These are phyloP conservation scores for Solanum appendiculatum DNA, from an alignment of 257 asterid genomes.

Conservation along the genomic window DNA sequence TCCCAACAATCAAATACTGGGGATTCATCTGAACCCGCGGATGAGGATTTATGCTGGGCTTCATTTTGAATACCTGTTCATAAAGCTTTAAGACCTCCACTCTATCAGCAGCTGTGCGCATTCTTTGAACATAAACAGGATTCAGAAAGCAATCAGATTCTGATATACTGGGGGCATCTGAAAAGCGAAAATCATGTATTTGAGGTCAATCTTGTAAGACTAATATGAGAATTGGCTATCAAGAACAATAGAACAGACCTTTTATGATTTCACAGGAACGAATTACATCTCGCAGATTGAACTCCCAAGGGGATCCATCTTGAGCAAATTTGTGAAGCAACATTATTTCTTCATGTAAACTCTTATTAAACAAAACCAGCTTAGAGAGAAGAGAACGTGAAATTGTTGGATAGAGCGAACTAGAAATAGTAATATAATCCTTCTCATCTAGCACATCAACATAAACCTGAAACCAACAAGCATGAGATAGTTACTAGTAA, in stretches of 20 bases:
- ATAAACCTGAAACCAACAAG: conserved; percentile 52
- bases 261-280: conserved; percentile 89
- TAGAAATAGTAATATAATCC: conserved; percentile 75
- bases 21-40: conserved; percentile 67
- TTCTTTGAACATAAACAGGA: conserved; percentile 82
- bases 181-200: conserved; percentile 1
- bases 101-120: conserved; percentile 83
- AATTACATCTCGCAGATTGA: conserved; percentile 85
- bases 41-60: conserved; percentile 46
- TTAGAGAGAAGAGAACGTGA: conserved; percentile 39
- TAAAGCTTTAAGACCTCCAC: conserved; percentile 59
- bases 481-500: background rate
- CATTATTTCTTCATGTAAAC: conserved; percentile 75
- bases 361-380: conserved; percentile 62
- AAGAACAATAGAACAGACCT: conserved; percentile 26
- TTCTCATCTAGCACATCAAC: conserved; percentile 82
- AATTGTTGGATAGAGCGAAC: conserved; percentile 60
- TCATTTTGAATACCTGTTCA: conserved; percentile 52
- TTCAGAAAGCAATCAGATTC: conserved; percentile 65
- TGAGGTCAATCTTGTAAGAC: background rate
- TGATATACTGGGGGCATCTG: conserved; percentile 53
- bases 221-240: background rate
- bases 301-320: conserved; percentile 99
- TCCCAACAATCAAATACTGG: conserved; percentile 41
- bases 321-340: conserved; percentile 62